Evolutionary conservation across 768 basidiomycete species (phyloP), one percentile per base, ranked within the genome.

Genomic region (Calvatia gigantea): DNA sequence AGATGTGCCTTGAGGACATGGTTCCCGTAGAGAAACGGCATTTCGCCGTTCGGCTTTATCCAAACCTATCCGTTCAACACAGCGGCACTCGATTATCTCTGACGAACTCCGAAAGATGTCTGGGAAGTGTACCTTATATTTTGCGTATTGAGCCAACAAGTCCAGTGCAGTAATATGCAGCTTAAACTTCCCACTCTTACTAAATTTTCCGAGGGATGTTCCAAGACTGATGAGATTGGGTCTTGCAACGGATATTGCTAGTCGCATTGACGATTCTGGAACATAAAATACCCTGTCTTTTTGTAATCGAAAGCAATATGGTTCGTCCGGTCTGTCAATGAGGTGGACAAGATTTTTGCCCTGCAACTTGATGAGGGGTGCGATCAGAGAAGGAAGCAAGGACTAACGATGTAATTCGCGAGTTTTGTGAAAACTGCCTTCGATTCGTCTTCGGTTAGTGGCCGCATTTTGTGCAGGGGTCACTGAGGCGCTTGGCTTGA

Each of bases 11-110:
- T 99, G 60, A 98, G 83, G 57, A 98, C 87, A 73, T 99, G 95
- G 67, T 99, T 99, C 54, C 97, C 97, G 66, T 99, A 99, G 33
- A 99, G 75, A 80, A 96, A 99, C 1, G 97, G 97, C 88, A 99
- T 96, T 73, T 99, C 97, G 65, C 97, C 97, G 61, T 98, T 96
- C 23, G 95, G 88, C 71, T 99, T 99, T 69, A 99, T 94, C 97
- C 97, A 99, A 15, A 98, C 83, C 96, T 98, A 57, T 3, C 29
- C 58, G 15, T 32, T 4, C 21, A 55, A 32, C 55, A 38, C 35
- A 28, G n/a, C n/a, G n/a, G n/a, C n/a, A n/a, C n/a, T n/a, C n/a
- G n/a, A n/a, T n/a, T n/a, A n/a, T n/a, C n/a, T n/a, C n/a, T n/a
- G n/a, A n/a, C n/a, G n/a, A n/a, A n/a, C n/a, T n/a, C n/a, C n/a